Evolutionary conservation across 768 basidiomycete species (phyloP).

Genomic region (Auricularia auricula-judae): DNA sequence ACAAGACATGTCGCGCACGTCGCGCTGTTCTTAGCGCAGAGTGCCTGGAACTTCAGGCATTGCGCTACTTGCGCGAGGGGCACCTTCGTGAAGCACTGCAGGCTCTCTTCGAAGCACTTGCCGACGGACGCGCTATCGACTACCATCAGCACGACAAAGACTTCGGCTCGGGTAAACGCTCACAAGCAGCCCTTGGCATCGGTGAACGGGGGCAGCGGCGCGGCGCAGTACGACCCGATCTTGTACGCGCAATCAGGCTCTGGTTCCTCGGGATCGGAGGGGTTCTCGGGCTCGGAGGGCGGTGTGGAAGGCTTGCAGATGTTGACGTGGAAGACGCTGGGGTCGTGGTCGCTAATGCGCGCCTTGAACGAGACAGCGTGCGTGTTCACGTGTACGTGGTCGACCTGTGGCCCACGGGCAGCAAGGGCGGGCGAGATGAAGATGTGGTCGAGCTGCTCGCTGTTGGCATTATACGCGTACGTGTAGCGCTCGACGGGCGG

Average conservation of each 20-base stretch:
- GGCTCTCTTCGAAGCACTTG: neutral
- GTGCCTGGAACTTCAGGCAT: slow-evolving; percentile 1
- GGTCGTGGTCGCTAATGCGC: slow-evolving; percentile 51
- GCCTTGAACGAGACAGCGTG: slow-evolving; percentile 33
- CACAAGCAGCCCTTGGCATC: neutral
- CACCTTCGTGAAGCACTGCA: neutral
- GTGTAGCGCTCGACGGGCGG: slow-evolving; percentile 44
- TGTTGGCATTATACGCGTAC: slow-evolving; percentile 48
- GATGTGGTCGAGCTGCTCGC: slow-evolving; percentile 48
- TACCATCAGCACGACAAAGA: neutral
- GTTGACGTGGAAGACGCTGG: slow-evolving; percentile 39
- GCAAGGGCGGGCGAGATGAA: slow-evolving; percentile 39
- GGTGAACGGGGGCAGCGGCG: neutral
- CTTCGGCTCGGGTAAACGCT: neutral
- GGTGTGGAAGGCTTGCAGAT: slow-evolving; percentile 26
- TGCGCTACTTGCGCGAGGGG: neutral
- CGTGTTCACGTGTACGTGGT: slow-evolving; percentile 53
- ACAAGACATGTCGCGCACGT: neutral
- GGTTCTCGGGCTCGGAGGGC: neutral
- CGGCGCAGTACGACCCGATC: neutral
- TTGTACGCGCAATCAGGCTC: neutral
- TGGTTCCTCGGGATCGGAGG: neutral
- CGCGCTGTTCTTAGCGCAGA: neutral
- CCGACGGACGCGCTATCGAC: neutral
- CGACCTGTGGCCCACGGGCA: slow-evolving; percentile 30